A percentile compares a stretch with the other conserved stretches of the same genome.
phyloP scores from a whole-genome alignment of 2,329 filamentous ascomycete genomes.

The Bisporella sp. region DNA sequence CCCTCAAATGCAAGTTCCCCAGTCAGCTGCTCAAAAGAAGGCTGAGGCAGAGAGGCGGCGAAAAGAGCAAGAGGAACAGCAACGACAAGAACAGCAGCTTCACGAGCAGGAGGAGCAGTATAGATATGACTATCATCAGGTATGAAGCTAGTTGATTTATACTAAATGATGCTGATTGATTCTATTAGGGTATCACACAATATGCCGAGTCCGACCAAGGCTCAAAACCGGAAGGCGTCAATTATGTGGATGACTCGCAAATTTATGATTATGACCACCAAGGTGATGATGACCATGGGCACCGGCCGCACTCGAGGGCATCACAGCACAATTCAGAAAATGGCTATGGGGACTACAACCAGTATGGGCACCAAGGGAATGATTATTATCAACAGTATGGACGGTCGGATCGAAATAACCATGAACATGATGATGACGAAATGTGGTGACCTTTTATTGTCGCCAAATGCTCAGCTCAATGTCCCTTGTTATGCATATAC shows the following conservation, averaged over 20 bases:
- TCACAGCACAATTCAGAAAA: constrained; percentile 25
- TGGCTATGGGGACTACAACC: constrained; percentile 23
- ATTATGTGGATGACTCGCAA: constrained; percentile 40
- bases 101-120: constrained; percentile 25
- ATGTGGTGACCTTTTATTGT: constrained; percentile 23
- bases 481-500: constrained; percentile 24
- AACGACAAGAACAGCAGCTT: constrained; percentile 24
- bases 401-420: constrained; percentile 14
- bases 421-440: constrained; percentile 22
- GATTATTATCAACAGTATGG: constrained; percentile 24
- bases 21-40: constrained; percentile 66
- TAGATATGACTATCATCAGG: constrained; percentile 30
- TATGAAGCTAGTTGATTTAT: constrained; percentile 12
- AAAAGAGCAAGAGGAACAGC: constrained; percentile 31
- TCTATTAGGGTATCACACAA: constrained; percentile 25
- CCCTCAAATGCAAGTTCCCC: constrained; percentile 86
- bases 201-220: constrained; percentile 27
- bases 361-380: constrained; percentile 21
- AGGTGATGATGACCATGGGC: constrained; percentile 28
- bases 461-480: not conserved
- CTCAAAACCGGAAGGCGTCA: constrained; percentile 30
- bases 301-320: constrained; percentile 27
- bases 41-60: constrained; percentile 48
- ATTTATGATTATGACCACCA: constrained; percentile 42
- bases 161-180: constrained; percentile 9